A percentile compares a stretch with the other conserved stretches of the same genome.
Conservation (phyloP, 306 rosid species). For the Pueraria montana region DNA sequence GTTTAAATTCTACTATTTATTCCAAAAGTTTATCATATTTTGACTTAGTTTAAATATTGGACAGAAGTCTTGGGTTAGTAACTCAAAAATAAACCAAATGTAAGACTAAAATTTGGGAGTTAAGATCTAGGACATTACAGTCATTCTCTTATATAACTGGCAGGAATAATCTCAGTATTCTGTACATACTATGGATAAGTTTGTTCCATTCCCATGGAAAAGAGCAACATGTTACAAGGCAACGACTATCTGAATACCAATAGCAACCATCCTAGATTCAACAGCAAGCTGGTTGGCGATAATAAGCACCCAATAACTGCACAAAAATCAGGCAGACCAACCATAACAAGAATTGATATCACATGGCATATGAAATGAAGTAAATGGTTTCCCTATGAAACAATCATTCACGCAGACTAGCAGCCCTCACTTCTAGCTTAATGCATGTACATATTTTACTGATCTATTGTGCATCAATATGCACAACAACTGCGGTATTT, state of each 20-base stretch:
- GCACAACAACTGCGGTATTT: neutral
- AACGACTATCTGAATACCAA: neutral
- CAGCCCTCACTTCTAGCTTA: conserved; percentile 15
- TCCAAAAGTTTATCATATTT: neutral
- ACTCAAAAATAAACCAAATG: neutral
- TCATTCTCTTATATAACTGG: conserved; percentile 1
- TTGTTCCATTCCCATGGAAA: neutral
- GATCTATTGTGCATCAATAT: conserved; percentile 22
- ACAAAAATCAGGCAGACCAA: neutral
- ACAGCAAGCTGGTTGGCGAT: neutral
- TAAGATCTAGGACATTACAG: no score
- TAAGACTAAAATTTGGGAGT: no score
- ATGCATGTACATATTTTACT: conserved; percentile 14
- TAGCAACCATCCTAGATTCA: conserved; percentile 19
- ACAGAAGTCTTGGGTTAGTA: neutral
- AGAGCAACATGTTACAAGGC: neutral
- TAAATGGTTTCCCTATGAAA: conserved; percentile 30
- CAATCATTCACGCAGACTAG: conserved; percentile 26
- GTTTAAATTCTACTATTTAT: no score
- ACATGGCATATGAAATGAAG: conserved; percentile 25
- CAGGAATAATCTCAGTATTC: neutral
- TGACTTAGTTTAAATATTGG: neutral
- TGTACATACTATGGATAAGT: neutral
- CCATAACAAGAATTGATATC: neutral
- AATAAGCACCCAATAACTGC: conserved; percentile 9